These are phyloP conservation scores for Cercospora beticola DNA, from an alignment of 2,329 filamentous ascomycete genomes.

Conservation along the genomic window DNA sequence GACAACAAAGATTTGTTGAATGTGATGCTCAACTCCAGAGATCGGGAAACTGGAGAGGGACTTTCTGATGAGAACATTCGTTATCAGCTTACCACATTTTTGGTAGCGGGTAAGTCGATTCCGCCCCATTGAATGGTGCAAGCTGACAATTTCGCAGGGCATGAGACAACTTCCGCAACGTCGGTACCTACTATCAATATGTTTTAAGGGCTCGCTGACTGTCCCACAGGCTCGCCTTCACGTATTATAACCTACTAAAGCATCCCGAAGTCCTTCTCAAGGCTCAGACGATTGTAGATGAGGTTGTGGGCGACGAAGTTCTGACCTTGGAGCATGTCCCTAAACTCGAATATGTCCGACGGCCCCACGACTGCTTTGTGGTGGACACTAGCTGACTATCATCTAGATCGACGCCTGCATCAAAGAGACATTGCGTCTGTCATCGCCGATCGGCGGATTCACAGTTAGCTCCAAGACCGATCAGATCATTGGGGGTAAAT, in stretches of 20 bases:
- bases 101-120: constrained; percentile 48
- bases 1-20: constrained; percentile 57
- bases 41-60: constrained; percentile 60
- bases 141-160: background rate
- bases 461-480: constrained; percentile 28
- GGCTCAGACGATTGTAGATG: constrained; percentile 57
- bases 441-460: constrained; percentile 38
- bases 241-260: constrained; percentile 54
- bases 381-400: background rate
- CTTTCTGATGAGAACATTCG: constrained; percentile 62
- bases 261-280: constrained; percentile 51
- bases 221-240: constrained; percentile 35
- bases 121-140: background rate
- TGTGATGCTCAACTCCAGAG: constrained; percentile 58
- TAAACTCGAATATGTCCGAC: constrained; percentile 49
- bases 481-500: constrained; percentile 39
- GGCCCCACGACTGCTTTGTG: background rate
- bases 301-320: constrained; percentile 49
- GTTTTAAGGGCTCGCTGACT: background rate
- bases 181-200: background rate
- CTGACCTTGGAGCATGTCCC: constrained; percentile 52
- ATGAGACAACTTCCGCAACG: constrained; percentile 14
- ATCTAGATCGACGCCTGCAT: constrained; percentile 51
- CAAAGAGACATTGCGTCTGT: constrained; percentile 57
- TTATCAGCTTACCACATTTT: constrained; percentile 68